Conservation (phyloP, 768 basidiomycete genomes). For the Nidula microcarpa region DNA sequence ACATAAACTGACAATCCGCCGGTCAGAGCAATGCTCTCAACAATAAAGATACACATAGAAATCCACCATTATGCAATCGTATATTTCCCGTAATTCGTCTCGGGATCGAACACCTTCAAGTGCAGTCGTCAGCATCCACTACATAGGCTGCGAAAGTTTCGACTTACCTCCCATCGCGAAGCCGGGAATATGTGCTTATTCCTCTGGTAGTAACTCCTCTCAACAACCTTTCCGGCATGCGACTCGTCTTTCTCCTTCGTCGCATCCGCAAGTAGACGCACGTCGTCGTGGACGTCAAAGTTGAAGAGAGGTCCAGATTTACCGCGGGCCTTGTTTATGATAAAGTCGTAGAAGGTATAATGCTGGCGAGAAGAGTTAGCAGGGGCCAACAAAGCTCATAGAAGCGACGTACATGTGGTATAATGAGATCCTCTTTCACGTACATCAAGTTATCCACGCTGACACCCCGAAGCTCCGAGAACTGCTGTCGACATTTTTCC, state of each 20-base stretch:
- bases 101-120: conserved; percentile 84
- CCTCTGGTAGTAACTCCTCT: conserved; percentile 91
- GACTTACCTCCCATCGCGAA: conserved; percentile 90
- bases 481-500: conserved; percentile 90
- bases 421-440: conserved; percentile 98
- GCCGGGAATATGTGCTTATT: conserved; percentile 99
- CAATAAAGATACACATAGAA: not conserved
- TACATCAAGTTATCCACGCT: conserved; percentile 98
- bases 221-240: conserved; percentile 98
- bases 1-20: not conserved
- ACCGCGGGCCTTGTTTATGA: conserved; percentile 96
- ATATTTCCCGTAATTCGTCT: conserved; percentile 92
- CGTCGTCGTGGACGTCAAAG: conserved; percentile 99
- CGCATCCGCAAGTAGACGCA: conserved; percentile 90
- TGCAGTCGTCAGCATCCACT: not conserved
- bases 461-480: conserved; percentile 86
- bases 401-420: conserved; percentile 74
- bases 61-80: conserved; percentile 50
- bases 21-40: not conserved
- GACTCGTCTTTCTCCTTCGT: conserved; percentile 98
- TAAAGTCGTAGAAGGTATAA: conserved; percentile 97
- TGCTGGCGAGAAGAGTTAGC: conserved; percentile 50
- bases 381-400: no score
- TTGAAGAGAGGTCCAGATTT: conserved; percentile 98
- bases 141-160: no score